Evolutionary conservation across 306 rosid species (phyloP).

Genomic region (Cicer chorassanicum): DNA sequence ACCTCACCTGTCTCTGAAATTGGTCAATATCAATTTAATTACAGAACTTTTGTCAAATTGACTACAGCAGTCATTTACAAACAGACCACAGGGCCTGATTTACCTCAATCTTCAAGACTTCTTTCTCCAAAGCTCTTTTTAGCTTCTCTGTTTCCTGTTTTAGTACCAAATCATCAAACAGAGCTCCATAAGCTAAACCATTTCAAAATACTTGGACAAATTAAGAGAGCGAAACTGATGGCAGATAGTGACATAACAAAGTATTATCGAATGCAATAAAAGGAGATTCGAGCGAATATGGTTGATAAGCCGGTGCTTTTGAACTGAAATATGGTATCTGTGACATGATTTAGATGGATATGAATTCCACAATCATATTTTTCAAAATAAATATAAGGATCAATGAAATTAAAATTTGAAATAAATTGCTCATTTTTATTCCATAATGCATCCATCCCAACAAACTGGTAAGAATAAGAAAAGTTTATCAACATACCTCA

Average conservation of each 20-base stretch:
- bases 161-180: constrained; percentile 46
- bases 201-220: constrained; percentile 29
- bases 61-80: constrained; percentile 27
- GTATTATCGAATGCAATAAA: constrained; percentile 33
- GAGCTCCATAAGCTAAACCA: constrained; percentile 32
- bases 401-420: constrained; percentile 15
- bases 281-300: constrained; percentile 32
- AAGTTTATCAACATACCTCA: constrained; percentile 64
- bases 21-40: constrained; percentile 22
- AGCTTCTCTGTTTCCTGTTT: constrained; percentile 87
- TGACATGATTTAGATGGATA: constrained; percentile 27
- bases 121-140: constrained; percentile 67
- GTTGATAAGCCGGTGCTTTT: constrained; percentile 16
- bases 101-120: constrained; percentile 80
- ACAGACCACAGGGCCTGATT: constrained; percentile 36
- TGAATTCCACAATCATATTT: constrained; percentile 1
- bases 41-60: constrained; percentile 33
- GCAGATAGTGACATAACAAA: constrained; percentile 16
- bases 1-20: constrained; percentile 67
- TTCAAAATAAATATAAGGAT: constrained; percentile 24
- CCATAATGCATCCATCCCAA: constrained; percentile 4
- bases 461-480: constrained; percentile 34
- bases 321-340: constrained; percentile 35
- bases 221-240: constrained; percentile 14
- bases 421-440: constrained; percentile 4